Base-by-base conservation (phyloP, 768 basidiomycete genomes). In the Suillus subluteus region DNA sequence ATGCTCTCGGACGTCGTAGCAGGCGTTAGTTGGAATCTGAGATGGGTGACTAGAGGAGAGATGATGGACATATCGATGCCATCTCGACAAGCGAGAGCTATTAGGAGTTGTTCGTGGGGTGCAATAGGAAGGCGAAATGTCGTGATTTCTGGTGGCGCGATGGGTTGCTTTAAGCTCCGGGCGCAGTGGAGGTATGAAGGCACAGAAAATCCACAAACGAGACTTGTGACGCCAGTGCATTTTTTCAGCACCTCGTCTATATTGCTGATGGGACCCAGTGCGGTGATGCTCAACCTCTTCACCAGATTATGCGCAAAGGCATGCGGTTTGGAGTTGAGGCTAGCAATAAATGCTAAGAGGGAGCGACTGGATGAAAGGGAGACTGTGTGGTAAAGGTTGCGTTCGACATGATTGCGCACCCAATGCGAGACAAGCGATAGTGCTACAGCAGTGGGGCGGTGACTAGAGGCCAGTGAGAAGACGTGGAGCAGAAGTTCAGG, bases 341-440 rank as follows among this genome's bases (percentile, higher is more conserved):
- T 70, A 13, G 78, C 69, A 37, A 73, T 63, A 70, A 81, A 81
- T 6, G 75, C 64, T 21, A 70, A 69, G 48, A 81, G 71, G 26
- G 73, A 63, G 50, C 72, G 75, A 5, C 78, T 65, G 63, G 78
- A 72, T 40, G 73, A 67, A 41, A 81, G 78, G 46, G 75, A 70
- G 65, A 81, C 79, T 63, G 80, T 80, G 63, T 77, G 72, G 71
- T 80, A 80, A 43, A 81, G 73, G 40, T 77, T 65, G 30, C 77
- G 79, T 48, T 79, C 76, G 35, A 75, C 75, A 74, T 78, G 78
- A 18, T 64, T 67, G 55, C 73, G 73, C n/a, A 76, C 72, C 41
- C 73, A 70, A 61, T 74, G 74, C 32, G 79, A 79, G 58, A 82
- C 80, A 62, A 78, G 78, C 11, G 78, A 74, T 62, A 81, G 71